Base-by-base conservation (phyloP, 2,329 filamentous ascomycete species). In the Lachnellula arida region DNA sequence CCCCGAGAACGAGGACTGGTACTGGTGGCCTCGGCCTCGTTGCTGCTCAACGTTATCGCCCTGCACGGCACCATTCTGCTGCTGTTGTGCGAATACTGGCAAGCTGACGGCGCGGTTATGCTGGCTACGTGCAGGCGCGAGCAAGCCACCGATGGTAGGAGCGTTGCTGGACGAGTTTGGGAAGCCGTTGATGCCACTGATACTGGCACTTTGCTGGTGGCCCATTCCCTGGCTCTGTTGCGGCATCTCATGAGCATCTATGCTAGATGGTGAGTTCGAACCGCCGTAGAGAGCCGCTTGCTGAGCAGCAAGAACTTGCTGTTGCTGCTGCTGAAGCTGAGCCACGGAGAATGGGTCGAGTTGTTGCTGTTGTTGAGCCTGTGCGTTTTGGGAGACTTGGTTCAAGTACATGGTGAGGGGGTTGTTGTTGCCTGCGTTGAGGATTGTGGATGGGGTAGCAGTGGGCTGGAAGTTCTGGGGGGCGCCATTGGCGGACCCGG, bases 371-470 rank as follows among this genome's bases (percentile, higher is more conserved):
- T 91, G 88, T 63, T 92, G 88, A 49, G 84, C 81, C 61, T 89
- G 87, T 15, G 83, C 81, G 67, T 88, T 84, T 59, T 87, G 82
- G 22, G 85, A 86, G 28, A 93, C 83, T 68, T 95, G 91, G 73
- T 86, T 93, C 57, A 97, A 81, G 71, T 97, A 97, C 84, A 97
- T 85, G 23, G 92, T 96, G 71, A 97, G 74, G 0, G 93, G 93
- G 72, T 97, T 97, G 77, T 85, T 93, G 67, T 79, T 78, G 53
- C 84, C 87, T 51, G 84, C 85, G 71, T 92, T 94, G 72, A 96
- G 84, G 56, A 96, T 82, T 19, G 85, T 82, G 2, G 87, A 87
- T 1, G 88, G 82, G 23, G 84, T 87, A 74, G 68, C 87, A 8
- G 62, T 67, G 82, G 83, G 65, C 74, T 80, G 53, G 80, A 81